These are phyloP conservation scores for Daldinia eschscholtzii DNA, from an alignment of 2,329 filamentous ascomycete species.

Conservation along the genomic window DNA sequence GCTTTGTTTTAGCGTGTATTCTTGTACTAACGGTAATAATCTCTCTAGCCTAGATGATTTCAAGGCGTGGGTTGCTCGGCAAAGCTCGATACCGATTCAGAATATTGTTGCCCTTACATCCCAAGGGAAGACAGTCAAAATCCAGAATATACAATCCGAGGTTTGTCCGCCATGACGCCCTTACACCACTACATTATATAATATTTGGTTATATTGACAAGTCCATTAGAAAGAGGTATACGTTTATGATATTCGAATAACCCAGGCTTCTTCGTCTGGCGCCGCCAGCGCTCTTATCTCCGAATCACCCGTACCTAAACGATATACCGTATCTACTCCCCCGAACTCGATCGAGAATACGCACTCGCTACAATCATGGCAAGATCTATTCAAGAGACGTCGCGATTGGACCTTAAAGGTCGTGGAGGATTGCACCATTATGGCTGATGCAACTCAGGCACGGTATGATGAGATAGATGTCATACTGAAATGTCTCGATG, in stretches of 20 bases:
- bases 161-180: conserved; percentile 59
- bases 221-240: conserved; percentile 81
- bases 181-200: conserved; percentile 25
- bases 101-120: conserved; percentile 90
- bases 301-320: conserved; percentile 65
- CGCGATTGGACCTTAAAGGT: conserved; percentile 82
- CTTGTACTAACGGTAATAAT: conserved; percentile 29
- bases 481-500: conserved; percentile 83
- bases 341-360: conserved; percentile 88
- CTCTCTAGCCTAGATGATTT: conserved; percentile 80
- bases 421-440: conserved; percentile 75
- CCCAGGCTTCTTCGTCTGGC: conserved; percentile 66
- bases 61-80: conserved; percentile 81
- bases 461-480: conserved; percentile 80
- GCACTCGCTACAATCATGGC: conserved; percentile 88
- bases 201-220: not conserved
- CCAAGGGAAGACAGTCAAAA: conserved; percentile 85
- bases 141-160: conserved; percentile 83
- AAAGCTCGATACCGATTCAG: conserved; percentile 78
- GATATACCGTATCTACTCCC: conserved; percentile 71
- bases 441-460: conserved; percentile 72
- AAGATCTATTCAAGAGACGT: conserved; percentile 83
- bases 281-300: conserved; percentile 59
- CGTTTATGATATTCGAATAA: conserved; percentile 87
- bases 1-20: conserved; percentile 12